Percentiles rank a stretch among this genome's conserved stretches.
phyloP scores from a whole-genome alignment of 1,284 basidiomycete genomes.

The Ustilago tritici region DNA sequence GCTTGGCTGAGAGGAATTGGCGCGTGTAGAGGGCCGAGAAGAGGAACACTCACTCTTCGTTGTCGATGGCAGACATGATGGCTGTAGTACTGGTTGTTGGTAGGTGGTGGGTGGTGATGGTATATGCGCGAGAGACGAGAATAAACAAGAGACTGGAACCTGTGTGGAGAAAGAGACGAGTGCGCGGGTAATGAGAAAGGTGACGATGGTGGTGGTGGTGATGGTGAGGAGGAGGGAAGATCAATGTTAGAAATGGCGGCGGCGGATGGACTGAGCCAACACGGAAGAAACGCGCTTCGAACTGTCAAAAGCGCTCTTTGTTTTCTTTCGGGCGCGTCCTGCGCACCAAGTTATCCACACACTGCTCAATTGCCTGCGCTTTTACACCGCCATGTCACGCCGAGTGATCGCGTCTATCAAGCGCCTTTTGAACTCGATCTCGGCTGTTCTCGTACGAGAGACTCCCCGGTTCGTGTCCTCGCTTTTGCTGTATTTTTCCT shows the following conservation, averaged over 20 bases:
- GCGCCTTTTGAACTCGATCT: background rate
- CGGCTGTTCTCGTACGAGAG: conserved; percentile 1
- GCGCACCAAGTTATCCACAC: background rate
- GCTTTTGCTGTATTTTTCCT: background rate
- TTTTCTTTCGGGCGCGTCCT: background rate
- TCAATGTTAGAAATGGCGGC: background rate
- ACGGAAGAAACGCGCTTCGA: conserved; percentile 2
- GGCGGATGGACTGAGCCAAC: background rate
- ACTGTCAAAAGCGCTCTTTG: background rate
- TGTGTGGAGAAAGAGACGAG: background rate
- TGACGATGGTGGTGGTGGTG: background rate
- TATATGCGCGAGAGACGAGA: conserved; percentile 8
- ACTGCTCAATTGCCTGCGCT: conserved; percentile 5
- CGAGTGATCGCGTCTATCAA: conserved; percentile 16
- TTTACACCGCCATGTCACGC: background rate
- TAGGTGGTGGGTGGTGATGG: background rate
- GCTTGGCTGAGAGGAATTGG: too few relatives aligned
- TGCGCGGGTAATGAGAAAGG: background rate
- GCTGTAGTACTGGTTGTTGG: background rate
- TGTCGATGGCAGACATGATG: conserved; percentile 65
- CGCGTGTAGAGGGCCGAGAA: background rate
- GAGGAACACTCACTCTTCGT: conserved; percentile 67
- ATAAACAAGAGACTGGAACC: background rate
- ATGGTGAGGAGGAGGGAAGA: background rate
- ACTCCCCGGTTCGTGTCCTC: too few relatives aligned